phyloP scores from a whole-genome alignment of 2,329 filamentous ascomycete genomes.

The Arthrocladium fulminans region DNA sequence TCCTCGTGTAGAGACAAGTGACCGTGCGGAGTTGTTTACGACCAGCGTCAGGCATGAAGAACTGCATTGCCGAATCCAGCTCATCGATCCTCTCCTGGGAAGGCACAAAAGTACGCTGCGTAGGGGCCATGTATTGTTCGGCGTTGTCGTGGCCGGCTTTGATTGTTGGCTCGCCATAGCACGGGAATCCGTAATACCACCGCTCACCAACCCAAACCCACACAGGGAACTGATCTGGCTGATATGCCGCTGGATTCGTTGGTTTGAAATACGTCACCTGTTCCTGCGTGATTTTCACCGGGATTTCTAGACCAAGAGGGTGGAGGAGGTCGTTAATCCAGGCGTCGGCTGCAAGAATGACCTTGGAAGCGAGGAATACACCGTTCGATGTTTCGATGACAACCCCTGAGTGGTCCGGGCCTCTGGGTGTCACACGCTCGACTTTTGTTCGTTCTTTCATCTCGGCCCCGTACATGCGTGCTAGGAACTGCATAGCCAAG shows the following conservation, averaged over 20 bases:
- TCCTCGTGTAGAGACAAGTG: slow-evolving; percentile 26
- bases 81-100: slow-evolving; percentile 22
- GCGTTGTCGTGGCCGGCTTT: slow-evolving; percentile 23
- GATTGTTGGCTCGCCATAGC: slow-evolving; percentile 26
- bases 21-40: slow-evolving; percentile 24
- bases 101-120: slow-evolving; percentile 25
- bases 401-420: slow-evolving; percentile 11
- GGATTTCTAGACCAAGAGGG: slow-evolving; percentile 21
- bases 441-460: slow-evolving; percentile 23
- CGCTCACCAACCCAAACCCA: slow-evolving; percentile 24
- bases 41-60: slow-evolving; percentile 21
- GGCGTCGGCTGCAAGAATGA: slow-evolving; percentile 24
- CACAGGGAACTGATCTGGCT: slow-evolving; percentile 21
- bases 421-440: slow-evolving; percentile 18
- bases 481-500: slow-evolving; percentile 20
- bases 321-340: slow-evolving; percentile 25
- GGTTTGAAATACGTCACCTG: slow-evolving; percentile 27
- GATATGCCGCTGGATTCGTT: slow-evolving; percentile 13
- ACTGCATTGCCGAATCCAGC: slow-evolving; percentile 19
- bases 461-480: slow-evolving; percentile 20
- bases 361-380: slow-evolving; percentile 18
- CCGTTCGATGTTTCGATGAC: slow-evolving; percentile 22
- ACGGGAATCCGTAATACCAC: slow-evolving; percentile 25
- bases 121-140: slow-evolving; percentile 24
- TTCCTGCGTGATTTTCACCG: slow-evolving; percentile 24